phyloP scores from a whole-genome alignment of 768 basidiomycete species.

The Lactifluus echinatus region DNA sequence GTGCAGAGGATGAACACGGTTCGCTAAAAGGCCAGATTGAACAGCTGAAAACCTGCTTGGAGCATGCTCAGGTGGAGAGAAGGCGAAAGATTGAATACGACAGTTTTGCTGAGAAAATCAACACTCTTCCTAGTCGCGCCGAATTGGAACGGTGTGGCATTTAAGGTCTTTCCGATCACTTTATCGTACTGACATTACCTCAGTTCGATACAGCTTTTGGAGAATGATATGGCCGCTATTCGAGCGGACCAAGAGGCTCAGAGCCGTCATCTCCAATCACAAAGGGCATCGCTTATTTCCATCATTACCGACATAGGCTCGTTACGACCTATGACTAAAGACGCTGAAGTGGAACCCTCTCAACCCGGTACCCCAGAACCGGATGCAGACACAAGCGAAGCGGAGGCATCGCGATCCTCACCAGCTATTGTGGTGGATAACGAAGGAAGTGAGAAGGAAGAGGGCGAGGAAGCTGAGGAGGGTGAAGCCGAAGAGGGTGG shows the following conservation, averaged over 20 bases:
- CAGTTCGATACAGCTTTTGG: slow-evolving; percentile 60
- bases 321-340: slow-evolving; percentile 62
- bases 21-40: slow-evolving; percentile 62
- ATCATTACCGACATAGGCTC: slow-evolving; percentile 55
- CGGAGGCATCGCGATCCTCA: slow-evolving; percentile 34
- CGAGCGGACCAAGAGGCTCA: slow-evolving; percentile 68
- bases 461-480: slow-evolving; percentile 29
- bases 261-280: slow-evolving; percentile 52
- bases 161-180: background rate
- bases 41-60: slow-evolving; percentile 65
- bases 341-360: slow-evolving; percentile 35
- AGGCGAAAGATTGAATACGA: slow-evolving; percentile 83
- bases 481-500: slow-evolving; percentile 34
- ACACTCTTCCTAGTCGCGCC: slow-evolving; percentile 63
- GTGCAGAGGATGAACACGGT: slow-evolving; percentile 61
- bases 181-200: background rate
- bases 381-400: slow-evolving; percentile 17
- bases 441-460: slow-evolving; percentile 21
- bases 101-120: slow-evolving; percentile 72
- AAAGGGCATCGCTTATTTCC: slow-evolving; percentile 56
- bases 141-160: slow-evolving; percentile 67
- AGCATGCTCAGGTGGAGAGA: slow-evolving; percentile 70
- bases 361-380: slow-evolving; percentile 11
- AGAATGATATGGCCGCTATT: slow-evolving; percentile 74
- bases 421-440: slow-evolving; percentile 42